Base-by-base conservation (phyloP, 225 moss, liverwort and hornwort species). In the Asterella californica region DNA sequence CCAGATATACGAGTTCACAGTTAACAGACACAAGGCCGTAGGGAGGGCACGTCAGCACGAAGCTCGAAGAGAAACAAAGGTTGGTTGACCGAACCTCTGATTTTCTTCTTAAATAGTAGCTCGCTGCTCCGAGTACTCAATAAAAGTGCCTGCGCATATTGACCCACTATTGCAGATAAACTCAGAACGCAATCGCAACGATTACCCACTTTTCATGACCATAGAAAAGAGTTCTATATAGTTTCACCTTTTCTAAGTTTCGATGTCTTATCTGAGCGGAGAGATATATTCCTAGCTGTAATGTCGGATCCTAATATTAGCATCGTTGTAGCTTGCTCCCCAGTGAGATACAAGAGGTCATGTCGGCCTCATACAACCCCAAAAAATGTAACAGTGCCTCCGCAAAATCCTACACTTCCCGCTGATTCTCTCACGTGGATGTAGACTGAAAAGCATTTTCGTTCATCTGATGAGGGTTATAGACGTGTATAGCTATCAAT, bases 61-160 rank as follows among this genome's bases (percentile, higher is more conserved):
- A 2, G 19, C 14, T 67, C 67, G 36, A 67, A 67, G 18, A 36
- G 12, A 67, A 33, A 29, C 67, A 67, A 67, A 17, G 15, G 36
- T 14, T 67, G 27, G 15, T 30, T 50, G 52, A 73, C 29, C 74
- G 77, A 53, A 68, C 82, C 86, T 80, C 80, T 77, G 29, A 21
- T 46, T 76, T 70, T 72, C 80, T 74, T 54, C 46, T 55, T 63
- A 64, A 7, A 48, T 29, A 75, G 63, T 29, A 57, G 64, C 76
- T 82, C 46, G 61, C 27, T 38, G 54, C 80, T 78, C 83, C 37
- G 70, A 79, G 63, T 66, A 72, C 55, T 69, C 73, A 87, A 77
- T 68, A 82, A 79, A 87, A 87, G 80, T 87, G 87, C 67, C 84
- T 84, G 73, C 84, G 82, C 80, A 84, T 74, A 78, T 87, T 84